Conservation (phyloP, 2,329 filamentous ascomycete species). For the Plectosphaerella cucumerina region DNA sequence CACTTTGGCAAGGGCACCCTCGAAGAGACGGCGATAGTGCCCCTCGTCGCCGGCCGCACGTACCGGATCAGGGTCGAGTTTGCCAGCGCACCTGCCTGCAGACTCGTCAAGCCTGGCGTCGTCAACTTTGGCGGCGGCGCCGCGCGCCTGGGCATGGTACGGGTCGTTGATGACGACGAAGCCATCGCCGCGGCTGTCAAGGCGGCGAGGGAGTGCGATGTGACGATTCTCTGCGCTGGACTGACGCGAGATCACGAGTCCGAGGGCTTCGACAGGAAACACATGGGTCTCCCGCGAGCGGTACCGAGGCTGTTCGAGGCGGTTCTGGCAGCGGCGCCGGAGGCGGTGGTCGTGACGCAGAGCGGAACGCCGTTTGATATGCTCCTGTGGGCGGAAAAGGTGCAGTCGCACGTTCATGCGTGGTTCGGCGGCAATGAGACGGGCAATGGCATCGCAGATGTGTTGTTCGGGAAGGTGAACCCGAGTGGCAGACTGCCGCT, state of each 20-base stretch:
- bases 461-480: conserved; percentile 19
- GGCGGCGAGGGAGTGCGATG: conserved; percentile 67
- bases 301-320: neutral
- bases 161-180: conserved; percentile 43
- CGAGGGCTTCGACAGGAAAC: conserved; percentile 1
- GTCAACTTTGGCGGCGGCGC: neutral
- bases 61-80: conserved; percentile 58
- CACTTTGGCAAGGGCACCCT: conserved; percentile 63
- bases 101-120: conserved; percentile 19
- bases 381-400: neutral
- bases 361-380: neutral
- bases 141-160: neutral
- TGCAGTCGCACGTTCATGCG: conserved; percentile 10
- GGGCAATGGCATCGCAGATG: conserved; percentile 18
- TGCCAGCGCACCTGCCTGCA: conserved; percentile 52
- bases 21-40: conserved; percentile 55
- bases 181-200: conserved; percentile 63
- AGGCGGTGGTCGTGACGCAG: neutral
- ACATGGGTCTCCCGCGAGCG: neutral
- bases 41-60: conserved; percentile 51
- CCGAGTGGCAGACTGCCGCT: conserved; percentile 2
- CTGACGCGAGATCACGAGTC: conserved; percentile 29
- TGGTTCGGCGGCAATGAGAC: conserved; percentile 22
- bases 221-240: conserved; percentile 70
- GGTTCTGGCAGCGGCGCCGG: neutral